A percentile compares a stretch with the other conserved stretches of the same genome.
These are phyloP conservation scores for Suhomyces taliae DNA, from an alignment of 1,139 yeast species.

Conservation along the genomic window DNA sequence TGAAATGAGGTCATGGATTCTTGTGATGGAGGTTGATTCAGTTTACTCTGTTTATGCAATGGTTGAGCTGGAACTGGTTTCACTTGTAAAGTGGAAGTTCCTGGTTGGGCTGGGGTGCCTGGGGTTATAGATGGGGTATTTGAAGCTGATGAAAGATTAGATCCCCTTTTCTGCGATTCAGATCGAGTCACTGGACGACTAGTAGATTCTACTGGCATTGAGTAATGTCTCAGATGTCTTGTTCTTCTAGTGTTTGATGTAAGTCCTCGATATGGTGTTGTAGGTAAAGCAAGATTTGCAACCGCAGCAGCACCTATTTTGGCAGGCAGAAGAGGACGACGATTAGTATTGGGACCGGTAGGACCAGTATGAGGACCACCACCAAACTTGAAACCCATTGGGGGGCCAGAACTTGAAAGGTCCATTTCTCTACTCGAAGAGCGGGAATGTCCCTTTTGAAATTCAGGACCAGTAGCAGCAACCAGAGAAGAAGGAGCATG, in stretches of 20 bases:
- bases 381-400: slow-evolving; percentile 45
- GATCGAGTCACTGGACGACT: slow-evolving; percentile 2
- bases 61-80: slow-evolving; percentile 49
- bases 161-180: slow-evolving; percentile 2
- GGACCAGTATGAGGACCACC: slow-evolving; percentile 21
- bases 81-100: slow-evolving; percentile 44
- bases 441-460: slow-evolving; percentile 7
- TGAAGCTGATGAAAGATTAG: slow-evolving; percentile 12
- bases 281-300: slow-evolving; percentile 48
- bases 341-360: slow-evolving; percentile 20
- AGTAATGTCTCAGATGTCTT: slow-evolving; percentile 43
- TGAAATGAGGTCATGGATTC: slow-evolving; percentile 54
- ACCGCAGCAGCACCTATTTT: slow-evolving; percentile 74
- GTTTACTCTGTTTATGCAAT: slow-evolving; percentile 35
- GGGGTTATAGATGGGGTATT: slow-evolving; percentile 19
- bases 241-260: slow-evolving; percentile 16
- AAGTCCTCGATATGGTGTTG: slow-evolving; percentile 26
- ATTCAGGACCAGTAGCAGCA: background rate
- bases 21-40: slow-evolving; percentile 42
- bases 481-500: too few relatives aligned
- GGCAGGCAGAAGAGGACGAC: slow-evolving; percentile 64
- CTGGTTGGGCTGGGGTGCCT: slow-evolving; percentile 15
- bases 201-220: slow-evolving; percentile 39
- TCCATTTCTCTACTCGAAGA: slow-evolving; percentile 13
- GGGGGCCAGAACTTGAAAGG: slow-evolving; percentile 25